Evolutionary conservation across 2,329 filamentous ascomycete species (phyloP).

Genomic region (Fusarium mexicanum): DNA sequence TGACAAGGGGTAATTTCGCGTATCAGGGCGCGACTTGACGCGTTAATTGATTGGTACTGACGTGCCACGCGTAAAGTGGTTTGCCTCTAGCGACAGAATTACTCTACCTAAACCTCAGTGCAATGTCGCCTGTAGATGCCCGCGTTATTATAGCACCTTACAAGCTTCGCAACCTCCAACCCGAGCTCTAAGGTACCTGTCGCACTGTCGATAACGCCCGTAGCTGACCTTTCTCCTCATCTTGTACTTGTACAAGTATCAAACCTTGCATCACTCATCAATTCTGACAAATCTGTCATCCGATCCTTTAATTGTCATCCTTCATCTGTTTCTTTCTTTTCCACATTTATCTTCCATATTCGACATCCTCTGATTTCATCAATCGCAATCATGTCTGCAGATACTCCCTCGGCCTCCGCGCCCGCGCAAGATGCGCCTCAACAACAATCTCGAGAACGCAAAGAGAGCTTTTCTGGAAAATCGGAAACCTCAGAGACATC

Average conservation of each 20-base stretch:
- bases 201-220: not conserved
- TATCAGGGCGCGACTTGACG: slow-evolving; percentile 46
- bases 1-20: slow-evolving; percentile 41
- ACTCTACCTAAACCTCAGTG: not conserved
- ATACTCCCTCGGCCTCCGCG: slow-evolving; percentile 46
- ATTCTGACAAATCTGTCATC: not conserved
- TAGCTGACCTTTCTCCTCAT: slow-evolving; percentile 14
- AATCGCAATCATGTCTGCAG: slow-evolving; percentile 50
- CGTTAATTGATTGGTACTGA: slow-evolving; percentile 55
- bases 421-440: slow-evolving; percentile 36
- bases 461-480: slow-evolving; percentile 67
- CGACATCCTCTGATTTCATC: not conserved
- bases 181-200: not conserved
- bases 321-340: not conserved
- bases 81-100: not conserved
- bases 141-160: slow-evolving; percentile 28
- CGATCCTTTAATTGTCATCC: not conserved
- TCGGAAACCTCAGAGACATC: slow-evolving; percentile 69
- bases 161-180: slow-evolving; percentile 2
- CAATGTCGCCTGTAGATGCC: not conserved
- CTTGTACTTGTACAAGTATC: slow-evolving; percentile 2
- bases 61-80: slow-evolving; percentile 53
- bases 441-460: slow-evolving; percentile 51
- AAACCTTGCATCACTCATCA: slow-evolving; percentile 17
- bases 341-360: not conserved